phyloP scores from a whole-genome alignment of 2,329 filamentous ascomycete genomes.

The Albophoma yamanashiensis region DNA sequence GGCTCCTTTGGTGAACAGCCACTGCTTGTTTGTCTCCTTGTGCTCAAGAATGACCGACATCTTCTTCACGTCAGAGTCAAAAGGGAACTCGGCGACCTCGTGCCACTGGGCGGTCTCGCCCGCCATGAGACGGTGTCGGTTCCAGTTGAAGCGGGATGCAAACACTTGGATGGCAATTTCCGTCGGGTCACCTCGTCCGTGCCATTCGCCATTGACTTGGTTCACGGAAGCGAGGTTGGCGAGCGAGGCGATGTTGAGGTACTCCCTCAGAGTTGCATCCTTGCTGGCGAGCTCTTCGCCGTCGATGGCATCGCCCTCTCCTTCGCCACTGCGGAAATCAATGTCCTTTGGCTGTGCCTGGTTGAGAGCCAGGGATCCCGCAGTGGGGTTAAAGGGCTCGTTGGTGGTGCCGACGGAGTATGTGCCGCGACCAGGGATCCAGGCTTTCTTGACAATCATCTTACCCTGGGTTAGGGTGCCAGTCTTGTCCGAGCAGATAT shows the following conservation, averaged over 20 bases:
- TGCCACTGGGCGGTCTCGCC: slow-evolving; percentile 41
- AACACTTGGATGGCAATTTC: slow-evolving; percentile 71
- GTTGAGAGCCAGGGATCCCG: slow-evolving; percentile 33
- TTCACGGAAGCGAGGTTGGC: slow-evolving; percentile 56
- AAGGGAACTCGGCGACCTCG: slow-evolving; percentile 58
- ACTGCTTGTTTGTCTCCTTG: slow-evolving; percentile 25
- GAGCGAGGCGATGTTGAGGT: slow-evolving; percentile 52
- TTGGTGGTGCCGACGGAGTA: slow-evolving; percentile 36
- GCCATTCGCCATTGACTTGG: slow-evolving; percentile 43
- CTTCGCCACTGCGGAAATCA: slow-evolving; percentile 13
- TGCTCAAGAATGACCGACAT: slow-evolving; percentile 61
- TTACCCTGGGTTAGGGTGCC: slow-evolving; percentile 42
- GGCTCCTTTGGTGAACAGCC: slow-evolving; percentile 54
- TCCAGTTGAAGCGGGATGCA: slow-evolving; percentile 56
- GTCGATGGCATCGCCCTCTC: slow-evolving; percentile 14
- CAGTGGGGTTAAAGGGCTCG: slow-evolving; percentile 46
- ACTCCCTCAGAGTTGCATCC: slow-evolving; percentile 39
- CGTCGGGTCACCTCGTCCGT: slow-evolving; percentile 50
- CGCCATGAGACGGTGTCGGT: slow-evolving; percentile 38
- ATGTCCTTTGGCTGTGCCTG: slow-evolving; percentile 24
- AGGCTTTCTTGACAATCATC: slow-evolving; percentile 43
- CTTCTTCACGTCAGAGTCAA: slow-evolving; percentile 65
- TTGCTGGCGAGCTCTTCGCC: slow-evolving; percentile 25
- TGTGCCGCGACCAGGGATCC: slow-evolving; percentile 36
- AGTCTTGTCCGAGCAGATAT: slow-evolving; percentile 48